Evolutionary conservation across 495 filamentous ascomycete genomes (phyloP).

Genomic region (Podospora australis): DNA sequence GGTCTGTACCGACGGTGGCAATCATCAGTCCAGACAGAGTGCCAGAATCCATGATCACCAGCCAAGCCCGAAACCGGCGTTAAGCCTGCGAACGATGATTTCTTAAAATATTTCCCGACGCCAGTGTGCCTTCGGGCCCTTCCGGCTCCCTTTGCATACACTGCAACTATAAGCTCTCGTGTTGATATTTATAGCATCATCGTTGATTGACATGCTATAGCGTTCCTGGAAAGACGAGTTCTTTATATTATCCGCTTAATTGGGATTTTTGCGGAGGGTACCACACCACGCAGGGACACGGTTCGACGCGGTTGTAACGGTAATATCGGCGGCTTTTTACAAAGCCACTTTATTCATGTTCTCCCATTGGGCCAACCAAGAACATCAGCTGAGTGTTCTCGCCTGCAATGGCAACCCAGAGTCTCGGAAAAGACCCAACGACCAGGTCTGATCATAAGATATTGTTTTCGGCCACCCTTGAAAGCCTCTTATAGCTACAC

Average conservation of each 20-base stretch:
- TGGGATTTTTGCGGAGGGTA: background rate
- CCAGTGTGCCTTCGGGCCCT: too few species aligned
- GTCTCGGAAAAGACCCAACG: background rate
- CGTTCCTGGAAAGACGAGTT: background rate
- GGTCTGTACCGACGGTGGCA: too few species aligned
- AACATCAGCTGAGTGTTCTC: background rate
- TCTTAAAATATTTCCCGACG: too few species aligned
- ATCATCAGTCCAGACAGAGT: too few species aligned
- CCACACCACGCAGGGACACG: background rate
- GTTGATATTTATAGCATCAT: constrained; percentile 1
- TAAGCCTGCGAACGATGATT: too few species aligned
- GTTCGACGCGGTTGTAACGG: constrained; percentile 1
- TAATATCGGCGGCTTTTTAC: background rate
- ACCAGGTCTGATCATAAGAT: background rate
- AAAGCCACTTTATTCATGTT: background rate
- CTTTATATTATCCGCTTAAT: constrained; percentile 1
- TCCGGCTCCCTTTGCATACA: background rate
- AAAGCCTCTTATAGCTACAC: background rate
- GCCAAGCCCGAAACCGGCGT: too few species aligned
- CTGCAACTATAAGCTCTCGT: background rate
- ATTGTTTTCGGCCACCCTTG: background rate
- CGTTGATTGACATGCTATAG: too few species aligned
- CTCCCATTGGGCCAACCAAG: background rate
- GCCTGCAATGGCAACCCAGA: background rate
- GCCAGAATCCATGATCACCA: too few species aligned